Conservation (phyloP, 129 eudicot genomes). For the Chrysanthemum lavandulifolium region DNA sequence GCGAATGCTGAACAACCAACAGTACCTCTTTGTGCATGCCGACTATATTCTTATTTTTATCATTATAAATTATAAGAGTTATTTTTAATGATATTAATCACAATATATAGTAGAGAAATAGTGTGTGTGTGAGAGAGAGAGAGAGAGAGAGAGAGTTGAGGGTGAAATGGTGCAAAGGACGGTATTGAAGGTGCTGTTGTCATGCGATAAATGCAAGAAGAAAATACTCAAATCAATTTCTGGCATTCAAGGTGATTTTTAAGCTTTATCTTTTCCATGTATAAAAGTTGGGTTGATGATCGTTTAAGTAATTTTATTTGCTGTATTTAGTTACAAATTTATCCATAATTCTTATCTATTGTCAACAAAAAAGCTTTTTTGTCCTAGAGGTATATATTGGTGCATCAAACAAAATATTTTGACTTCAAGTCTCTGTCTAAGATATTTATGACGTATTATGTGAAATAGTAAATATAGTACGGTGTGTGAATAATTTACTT, state of each 20-base stretch:
- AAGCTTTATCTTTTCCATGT: background rate
- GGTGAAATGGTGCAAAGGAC: slow-evolving; percentile 51
- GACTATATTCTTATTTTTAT: background rate
- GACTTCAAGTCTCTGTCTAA: too few relatives aligned
- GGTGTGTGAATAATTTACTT: too few relatives aligned
- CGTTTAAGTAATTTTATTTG: background rate
- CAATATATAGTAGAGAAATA: background rate
- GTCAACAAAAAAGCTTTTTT: too few relatives aligned
- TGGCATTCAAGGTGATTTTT: slow-evolving; percentile 48
- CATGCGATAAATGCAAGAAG: slow-evolving; percentile 62
- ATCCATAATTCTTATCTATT: too few relatives aligned
- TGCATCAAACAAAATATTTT: too few relatives aligned
- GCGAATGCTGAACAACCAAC: slow-evolving; percentile 29
- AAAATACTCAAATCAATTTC: slow-evolving; percentile 55
- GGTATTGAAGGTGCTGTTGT: slow-evolving; percentile 58
- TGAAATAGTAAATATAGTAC: too few relatives aligned
- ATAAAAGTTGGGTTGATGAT: background rate
- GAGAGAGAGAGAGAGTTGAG: background rate
- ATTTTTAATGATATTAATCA: background rate
- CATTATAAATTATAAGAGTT: background rate
- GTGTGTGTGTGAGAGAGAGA: too few relatives aligned
- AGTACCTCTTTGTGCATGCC: slow-evolving; percentile 15
- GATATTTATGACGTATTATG: too few relatives aligned
- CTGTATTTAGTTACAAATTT: too few relatives aligned
- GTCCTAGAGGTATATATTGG: too few relatives aligned